These are phyloP conservation scores for Candida sakaeoensis DNA, from an alignment of 805 yeast genomes.

Conservation along the genomic window DNA sequence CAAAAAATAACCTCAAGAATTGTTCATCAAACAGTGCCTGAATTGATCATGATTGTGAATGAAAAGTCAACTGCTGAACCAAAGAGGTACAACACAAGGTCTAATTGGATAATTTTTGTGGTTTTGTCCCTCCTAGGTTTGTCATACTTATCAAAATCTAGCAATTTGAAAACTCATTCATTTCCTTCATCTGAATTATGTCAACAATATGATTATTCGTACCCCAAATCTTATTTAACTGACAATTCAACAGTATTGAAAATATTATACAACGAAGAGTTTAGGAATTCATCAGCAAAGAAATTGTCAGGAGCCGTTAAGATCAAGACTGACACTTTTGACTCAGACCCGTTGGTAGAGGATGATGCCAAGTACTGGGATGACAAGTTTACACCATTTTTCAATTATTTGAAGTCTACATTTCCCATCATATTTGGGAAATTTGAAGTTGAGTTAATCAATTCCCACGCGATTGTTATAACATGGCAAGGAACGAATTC, in stretches of 20 bases:
- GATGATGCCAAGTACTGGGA: conserved; percentile 49
- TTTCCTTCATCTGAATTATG: neutral
- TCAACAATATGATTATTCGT: conserved; percentile 6
- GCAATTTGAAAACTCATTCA: neutral
- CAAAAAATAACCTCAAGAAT: neutral
- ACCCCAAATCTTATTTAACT: conserved; percentile 1
- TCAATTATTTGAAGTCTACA: conserved; percentile 46
- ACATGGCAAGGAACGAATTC: conserved; percentile 58
- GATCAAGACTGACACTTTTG: conserved; percentile 61
- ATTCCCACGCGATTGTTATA: conserved; percentile 58
- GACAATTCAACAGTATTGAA: conserved; percentile 27
- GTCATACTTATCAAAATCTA: neutral
- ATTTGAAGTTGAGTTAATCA: conserved; percentile 52
- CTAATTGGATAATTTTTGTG: neutral
- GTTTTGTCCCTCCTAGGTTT: neutral
- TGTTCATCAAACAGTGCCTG: neutral
- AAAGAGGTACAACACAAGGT: neutral
- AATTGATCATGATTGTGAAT: neutral
- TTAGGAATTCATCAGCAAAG: conserved; percentile 30
- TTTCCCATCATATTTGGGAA: conserved; percentile 52
- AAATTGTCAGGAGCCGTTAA: conserved; percentile 56
- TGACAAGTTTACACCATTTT: conserved; percentile 37
- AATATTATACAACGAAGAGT: conserved; percentile 22
- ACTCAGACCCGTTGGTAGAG: conserved; percentile 44
- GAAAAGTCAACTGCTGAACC: neutral